Evolutionary conservation across 352 stramenopile genomes (phyloP), one percentile per base, ranked within the genome.

Genomic region (Peronospora tabacina): DNA sequence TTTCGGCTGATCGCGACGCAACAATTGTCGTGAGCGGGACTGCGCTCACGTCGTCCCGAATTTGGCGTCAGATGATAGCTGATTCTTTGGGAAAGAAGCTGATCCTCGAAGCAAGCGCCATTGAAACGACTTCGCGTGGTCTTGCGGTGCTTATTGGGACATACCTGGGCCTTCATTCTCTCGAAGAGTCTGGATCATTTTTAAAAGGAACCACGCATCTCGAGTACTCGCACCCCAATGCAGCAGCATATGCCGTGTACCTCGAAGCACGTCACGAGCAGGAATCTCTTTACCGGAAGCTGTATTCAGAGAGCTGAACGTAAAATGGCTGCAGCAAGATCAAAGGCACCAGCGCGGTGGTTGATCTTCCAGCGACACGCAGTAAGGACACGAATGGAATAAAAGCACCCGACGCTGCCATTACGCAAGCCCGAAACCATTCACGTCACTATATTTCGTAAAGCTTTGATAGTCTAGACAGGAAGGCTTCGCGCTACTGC

Each of bases 41-140:
- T 41, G 82, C 82, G 16, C 67, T 94, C 12, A 76, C 75, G 3
- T 75, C 73, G 24, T 96, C 87, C n/a, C 41, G 44, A 12, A 61
- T 87, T 12, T 95, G 85, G 85, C 77, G 84, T 7, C 86, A 95
- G 42, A 95, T 96, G 66, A 70, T 90, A 3, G 78, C 85, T 0
- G 85, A 96, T 53, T 67, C 58, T 7, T 66, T 95, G 19, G 83
- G 81, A 5, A 82, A 76, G 35, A 69, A 85, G 34, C 52, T 96
- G 17, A 66, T 79, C 29, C 58, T 88, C 15, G 76, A 93, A 41
- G 79, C 61, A 9, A 63, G 59, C 13, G 69, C 66, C 16, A 74
- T 49, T 0, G 86, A 96, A 58, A 85, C 80, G 1, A 95, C 87
- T 15, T 95, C 85, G 7, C 81, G 82, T 22, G 87, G 87, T 32